Percentiles rank a stretch among this genome's conserved stretches.
Evolutionary conservation across 176 grass and related monocot species (phyloP).

Genomic region (Eleusine indica): DNA sequence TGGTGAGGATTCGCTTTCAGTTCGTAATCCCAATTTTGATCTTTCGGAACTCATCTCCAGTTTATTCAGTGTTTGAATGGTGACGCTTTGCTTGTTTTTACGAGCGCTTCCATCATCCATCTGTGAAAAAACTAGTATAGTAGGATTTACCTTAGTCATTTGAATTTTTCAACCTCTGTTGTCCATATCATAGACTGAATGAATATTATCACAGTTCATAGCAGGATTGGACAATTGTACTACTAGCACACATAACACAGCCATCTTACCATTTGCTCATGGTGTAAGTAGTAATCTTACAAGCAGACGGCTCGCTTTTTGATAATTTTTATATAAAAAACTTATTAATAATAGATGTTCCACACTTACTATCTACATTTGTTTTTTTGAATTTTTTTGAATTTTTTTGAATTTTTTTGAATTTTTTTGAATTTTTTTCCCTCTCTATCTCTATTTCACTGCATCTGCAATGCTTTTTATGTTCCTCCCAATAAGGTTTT

Average conservation of each 20-base stretch:
- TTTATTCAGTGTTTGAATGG: background rate
- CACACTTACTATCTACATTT: background rate
- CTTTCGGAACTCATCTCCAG: background rate
- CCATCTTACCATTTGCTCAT: background rate
- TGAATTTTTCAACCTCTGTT: background rate
- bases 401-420: too few species aligned
- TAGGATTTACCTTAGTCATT: background rate
- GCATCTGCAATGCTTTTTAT: background rate
- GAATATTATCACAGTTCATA: background rate
- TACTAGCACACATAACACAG: background rate
- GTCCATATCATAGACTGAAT: background rate
- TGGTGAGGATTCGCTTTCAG: constrained; percentile 3
- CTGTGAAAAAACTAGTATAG: background rate
- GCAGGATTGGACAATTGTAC: background rate
- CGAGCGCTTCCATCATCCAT: too few species aligned
- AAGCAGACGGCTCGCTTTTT: background rate
- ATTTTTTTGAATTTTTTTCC: background rate
- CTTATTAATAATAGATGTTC: background rate
- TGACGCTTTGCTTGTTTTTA: too few species aligned
- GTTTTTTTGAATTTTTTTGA: background rate
- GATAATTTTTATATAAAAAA: too few species aligned
- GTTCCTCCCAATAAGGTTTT: background rate
- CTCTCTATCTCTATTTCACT: background rate
- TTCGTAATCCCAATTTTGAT: background rate
- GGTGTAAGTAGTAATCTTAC: background rate